Base-by-base conservation (phyloP, 306 rosid genomes). In the Herpetospermum pedunculosum region DNA sequence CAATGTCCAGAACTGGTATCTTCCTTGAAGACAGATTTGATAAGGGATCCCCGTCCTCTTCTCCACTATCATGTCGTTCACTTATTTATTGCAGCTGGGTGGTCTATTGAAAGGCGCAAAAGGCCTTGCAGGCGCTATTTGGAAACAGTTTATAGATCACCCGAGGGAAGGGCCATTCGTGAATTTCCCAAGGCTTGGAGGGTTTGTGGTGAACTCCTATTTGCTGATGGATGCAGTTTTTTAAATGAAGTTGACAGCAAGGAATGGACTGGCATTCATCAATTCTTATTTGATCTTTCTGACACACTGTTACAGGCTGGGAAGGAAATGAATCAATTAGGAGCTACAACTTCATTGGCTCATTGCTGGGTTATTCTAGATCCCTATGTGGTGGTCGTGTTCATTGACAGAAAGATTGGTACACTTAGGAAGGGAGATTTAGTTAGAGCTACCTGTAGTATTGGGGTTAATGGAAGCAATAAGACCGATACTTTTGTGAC, bases 121-220 rank as follows among this genome's bases (percentile, higher is more conserved):
- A 87, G 99, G 70, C 92, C 92, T 55, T 75, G 84, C 63, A 87
- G 99, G 80, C 82, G 76, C 26, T 77, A 85, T 80, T 12, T 74
- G 76, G 96, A 94, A 75, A 80, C 96, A 0, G 79, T 94, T 72
- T 94, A 94, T 79, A 80, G 73, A 78, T 85, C 96, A 55, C 99
- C 99, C n/a, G 72, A 84, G 75, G 96, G 99, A 77, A 88, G 82
- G 81, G 46, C 75, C 47, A 26, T 95, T 65, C 91, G 96, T 77
- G 97, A 91, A 54, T 86, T 95, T 75, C 76, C 89, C 65, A 95
- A 84, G 77, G 99, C 85, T 81, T 95, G 99, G 99, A 83, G 86
- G 83, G 54, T 85, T 77, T 91, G 92, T 67, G 97, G 99, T 57
- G 87, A 91, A 73, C 79, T 78, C 79, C 81, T 91, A 81, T 83